phyloP scores from a whole-genome alignment of 805 yeast species.

The Kazachstania africana region DNA sequence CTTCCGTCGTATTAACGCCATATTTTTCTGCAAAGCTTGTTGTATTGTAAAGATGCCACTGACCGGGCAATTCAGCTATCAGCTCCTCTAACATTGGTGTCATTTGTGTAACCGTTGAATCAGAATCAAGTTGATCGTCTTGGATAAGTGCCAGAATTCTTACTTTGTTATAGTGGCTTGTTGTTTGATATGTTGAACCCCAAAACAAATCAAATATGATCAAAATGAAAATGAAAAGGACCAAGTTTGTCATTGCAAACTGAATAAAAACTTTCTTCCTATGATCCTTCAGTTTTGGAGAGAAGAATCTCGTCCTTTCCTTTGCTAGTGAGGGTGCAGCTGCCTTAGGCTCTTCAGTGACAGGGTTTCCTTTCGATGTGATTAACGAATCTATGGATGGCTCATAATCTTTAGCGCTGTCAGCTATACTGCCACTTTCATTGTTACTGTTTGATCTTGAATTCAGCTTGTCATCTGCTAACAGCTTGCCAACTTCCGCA shows the following conservation, averaged over 20 bases:
- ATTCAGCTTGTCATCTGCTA: too few relatives aligned
- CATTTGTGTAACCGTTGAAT: slow-evolving; percentile 23
- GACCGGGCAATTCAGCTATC: slow-evolving; percentile 8
- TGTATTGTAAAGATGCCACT: slow-evolving; percentile 27
- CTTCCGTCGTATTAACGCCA: slow-evolving; percentile 45
- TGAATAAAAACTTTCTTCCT: slow-evolving; percentile 4
- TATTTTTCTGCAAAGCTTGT: slow-evolving; percentile 57
- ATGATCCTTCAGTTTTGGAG: slow-evolving; percentile 5
- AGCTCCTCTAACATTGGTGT: neutral
- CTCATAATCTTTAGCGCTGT: neutral
- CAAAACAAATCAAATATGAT: slow-evolving; percentile 24
- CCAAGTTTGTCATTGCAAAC: slow-evolving; percentile 4
- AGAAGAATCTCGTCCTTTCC: slow-evolving; percentile 8
- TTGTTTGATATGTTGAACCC: slow-evolving; percentile 28
- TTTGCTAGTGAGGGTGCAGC: neutral
- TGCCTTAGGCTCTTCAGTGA: neutral
- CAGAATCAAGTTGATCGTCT: slow-evolving; percentile 1
- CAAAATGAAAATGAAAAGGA: slow-evolving; percentile 14
- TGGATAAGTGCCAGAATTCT: slow-evolving; percentile 12
- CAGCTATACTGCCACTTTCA: too few relatives aligned
- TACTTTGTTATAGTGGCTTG: slow-evolving; percentile 12
- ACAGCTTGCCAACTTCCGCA: too few relatives aligned
- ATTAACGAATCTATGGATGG: neutral
- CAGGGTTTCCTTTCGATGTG: neutral
- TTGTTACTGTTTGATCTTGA: too few relatives aligned